A percentile compares a stretch with the other conserved stretches of the same genome.
Conservation (phyloP, 2,329 filamentous ascomycete genomes). For the Atkinsonella texensis region DNA sequence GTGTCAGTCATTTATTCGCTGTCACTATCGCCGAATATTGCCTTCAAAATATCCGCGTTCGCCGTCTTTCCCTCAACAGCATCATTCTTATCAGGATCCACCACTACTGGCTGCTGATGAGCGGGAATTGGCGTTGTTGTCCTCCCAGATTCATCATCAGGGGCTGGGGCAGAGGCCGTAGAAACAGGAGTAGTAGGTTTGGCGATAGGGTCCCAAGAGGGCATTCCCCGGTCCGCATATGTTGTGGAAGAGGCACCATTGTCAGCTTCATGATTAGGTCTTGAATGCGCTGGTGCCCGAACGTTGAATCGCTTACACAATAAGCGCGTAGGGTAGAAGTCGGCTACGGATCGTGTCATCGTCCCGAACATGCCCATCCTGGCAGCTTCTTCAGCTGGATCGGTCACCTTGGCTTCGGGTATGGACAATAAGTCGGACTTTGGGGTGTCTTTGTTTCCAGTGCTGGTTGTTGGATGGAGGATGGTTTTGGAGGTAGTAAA, state of each 20-base stretch:
- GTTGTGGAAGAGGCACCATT: not conserved
- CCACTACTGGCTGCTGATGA: slow-evolving; percentile 15
- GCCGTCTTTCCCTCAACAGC: slow-evolving; percentile 58
- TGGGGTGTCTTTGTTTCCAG: slow-evolving; percentile 5
- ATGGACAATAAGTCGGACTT: slow-evolving; percentile 16
- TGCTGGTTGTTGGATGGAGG: slow-evolving; percentile 14
- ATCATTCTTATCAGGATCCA: slow-evolving; percentile 61
- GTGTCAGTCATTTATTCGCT: slow-evolving; percentile 36
- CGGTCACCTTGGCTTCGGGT: slow-evolving; percentile 27
- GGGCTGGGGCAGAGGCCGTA: not conserved
- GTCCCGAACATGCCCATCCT: slow-evolving; percentile 85
- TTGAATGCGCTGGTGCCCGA: slow-evolving; percentile 58
- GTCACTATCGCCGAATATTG: slow-evolving; percentile 86
- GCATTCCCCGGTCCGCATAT: not conserved
- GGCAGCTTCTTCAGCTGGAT: slow-evolving; percentile 78
- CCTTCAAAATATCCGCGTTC: slow-evolving; percentile 71
- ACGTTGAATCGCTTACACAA: slow-evolving; percentile 95
- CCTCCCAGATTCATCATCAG: not conserved
- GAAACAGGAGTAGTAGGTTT: not conserved
- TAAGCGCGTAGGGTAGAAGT: slow-evolving; percentile 71
- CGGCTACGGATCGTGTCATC: slow-evolving; percentile 60
- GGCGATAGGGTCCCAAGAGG: not conserved
- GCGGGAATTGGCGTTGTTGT: not conserved
- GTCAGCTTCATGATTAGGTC: slow-evolving; percentile 33
- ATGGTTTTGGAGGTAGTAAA: slow-evolving; percentile 63